Evolutionary conservation across 768 basidiomycete genomes (phyloP), one percentile per base, ranked within the genome.

Genomic region (Boletus barrowsii): DNA sequence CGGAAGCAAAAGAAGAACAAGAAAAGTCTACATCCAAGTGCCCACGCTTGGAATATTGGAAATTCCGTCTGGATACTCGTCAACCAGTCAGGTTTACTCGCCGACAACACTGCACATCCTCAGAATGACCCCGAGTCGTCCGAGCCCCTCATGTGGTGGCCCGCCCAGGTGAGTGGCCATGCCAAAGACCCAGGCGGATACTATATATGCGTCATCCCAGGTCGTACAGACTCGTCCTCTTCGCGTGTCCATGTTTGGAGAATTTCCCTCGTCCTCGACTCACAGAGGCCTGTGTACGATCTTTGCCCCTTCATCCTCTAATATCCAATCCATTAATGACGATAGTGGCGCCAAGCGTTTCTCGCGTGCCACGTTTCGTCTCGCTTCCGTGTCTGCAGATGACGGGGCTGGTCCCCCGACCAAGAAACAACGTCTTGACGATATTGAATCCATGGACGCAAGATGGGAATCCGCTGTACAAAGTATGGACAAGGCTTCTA

Each of bases 121-220:
- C 65, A 62, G 3, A 67, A 55, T 13, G 69, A 70, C 15, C 54
- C 56, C 36, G 57, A 62, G 11, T 52, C 15, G 4, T 44, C 55
- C 8, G 57, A 60, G 6, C 44, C 49, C 30, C 58, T 66, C 53
- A 68, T 82, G 37, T 90, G 88, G 88, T 90, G 88, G 88, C 88
- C 88, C 20, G 85, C 76, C 29, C 77, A 79, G 74, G 88, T 88
- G 62, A 59, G 74, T 69, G 24, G 14, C 22, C n/a, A 4, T 18
- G 7, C 42, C 14, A 35, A 13, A 2, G 15, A 10, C 32, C 18
- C 13, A 39, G 22, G 45, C 40, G 24, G 43, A 22, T 51, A 44
- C 41, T 56, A 52, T 55, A 52, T 50, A 55, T 55, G 41, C 47
- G 42, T 47, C 33, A 24, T 42, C 7, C 4, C 45, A 63, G 65